phyloP scores from a whole-genome alignment of 106 monocot genomes.

The Allium cepa region DNA sequence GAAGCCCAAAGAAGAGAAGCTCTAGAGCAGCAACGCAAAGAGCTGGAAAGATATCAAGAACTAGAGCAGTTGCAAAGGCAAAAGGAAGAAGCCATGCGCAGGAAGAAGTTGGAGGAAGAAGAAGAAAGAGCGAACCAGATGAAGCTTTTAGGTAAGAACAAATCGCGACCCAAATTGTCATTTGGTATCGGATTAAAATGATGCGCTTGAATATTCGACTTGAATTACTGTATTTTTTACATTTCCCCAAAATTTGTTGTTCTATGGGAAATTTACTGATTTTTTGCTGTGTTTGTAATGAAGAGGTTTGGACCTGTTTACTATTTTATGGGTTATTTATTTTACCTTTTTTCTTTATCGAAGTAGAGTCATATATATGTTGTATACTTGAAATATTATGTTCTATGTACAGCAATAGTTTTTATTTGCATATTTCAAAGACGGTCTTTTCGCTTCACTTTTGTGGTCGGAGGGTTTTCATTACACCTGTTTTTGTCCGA shows the following conservation, averaged over 20 bases:
- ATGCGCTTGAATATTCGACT: constrained; percentile 1
- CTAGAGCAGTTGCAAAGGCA: constrained; percentile 70
- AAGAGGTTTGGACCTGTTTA: too few species aligned
- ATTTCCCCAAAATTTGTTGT: not conserved
- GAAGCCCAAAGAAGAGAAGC: constrained; percentile 84
- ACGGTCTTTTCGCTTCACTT: too few species aligned
- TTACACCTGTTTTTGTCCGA: too few species aligned
- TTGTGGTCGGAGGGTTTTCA: too few species aligned
- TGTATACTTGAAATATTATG: too few species aligned
- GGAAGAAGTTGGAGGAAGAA: constrained; percentile 92
- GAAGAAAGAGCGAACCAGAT: constrained; percentile 79
- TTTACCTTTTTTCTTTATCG: too few species aligned
- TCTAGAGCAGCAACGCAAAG: constrained; percentile 74
- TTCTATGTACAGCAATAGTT: too few species aligned
- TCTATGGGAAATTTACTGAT: not conserved
- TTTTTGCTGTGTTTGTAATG: not conserved
- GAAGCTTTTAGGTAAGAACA: constrained; percentile 93
- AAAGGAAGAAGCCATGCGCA: constrained; percentile 85
- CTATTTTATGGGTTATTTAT: too few species aligned
- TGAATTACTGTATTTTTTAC: not conserved
- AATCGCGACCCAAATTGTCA: constrained; percentile 83
- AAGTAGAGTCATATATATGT: too few species aligned
- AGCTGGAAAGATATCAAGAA: constrained; percentile 87
- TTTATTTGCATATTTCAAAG: too few species aligned
- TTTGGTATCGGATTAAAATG: constrained; percentile 74